These are phyloP conservation scores for Nitzschia sp. DNA, from an alignment of 108 stramenopile genomes.

Conservation along the genomic window DNA sequence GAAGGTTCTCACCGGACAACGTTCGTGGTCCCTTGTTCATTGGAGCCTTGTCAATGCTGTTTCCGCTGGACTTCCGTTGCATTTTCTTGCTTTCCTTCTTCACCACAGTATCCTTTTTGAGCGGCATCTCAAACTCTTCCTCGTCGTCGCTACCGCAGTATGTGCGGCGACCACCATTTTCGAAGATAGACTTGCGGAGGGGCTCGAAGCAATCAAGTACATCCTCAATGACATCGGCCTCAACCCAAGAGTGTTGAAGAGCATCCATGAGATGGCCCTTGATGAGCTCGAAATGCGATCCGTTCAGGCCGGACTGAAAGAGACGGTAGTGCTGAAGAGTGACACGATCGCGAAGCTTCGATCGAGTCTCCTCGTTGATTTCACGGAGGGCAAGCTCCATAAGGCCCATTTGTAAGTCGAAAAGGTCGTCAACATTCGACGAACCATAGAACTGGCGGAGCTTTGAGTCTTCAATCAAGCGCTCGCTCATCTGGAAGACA, in stretches of 20 bases:
- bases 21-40: background rate
- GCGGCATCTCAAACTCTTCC: constrained; percentile 9
- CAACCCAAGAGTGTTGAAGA: background rate
- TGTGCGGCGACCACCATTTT: background rate
- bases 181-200: background rate
- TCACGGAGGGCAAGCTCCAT: constrained; percentile 3
- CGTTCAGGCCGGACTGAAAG: background rate
- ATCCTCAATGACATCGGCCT: constrained; percentile 3
- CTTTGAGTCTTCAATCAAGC: background rate
- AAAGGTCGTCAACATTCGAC: background rate
- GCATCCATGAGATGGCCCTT: constrained; percentile 4
- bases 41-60: background rate
- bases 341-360: background rate
- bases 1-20: background rate
- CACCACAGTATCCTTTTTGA: background rate
- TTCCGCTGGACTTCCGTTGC: background rate
- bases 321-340: constrained; percentile 2
- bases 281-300: background rate
- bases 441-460: background rate
- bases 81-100: background rate
- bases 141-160: background rate
- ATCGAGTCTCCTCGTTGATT: background rate
- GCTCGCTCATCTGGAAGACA: background rate
- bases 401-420: background rate
- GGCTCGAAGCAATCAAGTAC: background rate